phyloP scores from a whole-genome alignment of 2,329 filamentous ascomycete genomes.

The Trichoderma afroharzianum region DNA sequence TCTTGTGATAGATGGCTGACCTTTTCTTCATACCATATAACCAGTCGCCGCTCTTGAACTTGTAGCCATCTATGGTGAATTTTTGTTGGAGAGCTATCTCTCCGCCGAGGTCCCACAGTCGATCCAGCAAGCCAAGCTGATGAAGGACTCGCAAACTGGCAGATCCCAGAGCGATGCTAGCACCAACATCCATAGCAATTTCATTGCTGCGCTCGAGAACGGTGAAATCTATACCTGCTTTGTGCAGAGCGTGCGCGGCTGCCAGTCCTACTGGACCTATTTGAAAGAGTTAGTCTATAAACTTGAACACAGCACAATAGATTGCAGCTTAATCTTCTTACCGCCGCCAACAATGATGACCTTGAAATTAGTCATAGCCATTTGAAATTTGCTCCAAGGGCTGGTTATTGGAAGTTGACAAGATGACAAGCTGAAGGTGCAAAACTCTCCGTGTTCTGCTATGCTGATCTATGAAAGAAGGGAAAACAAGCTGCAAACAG shows the following conservation, averaged over 20 bases:
- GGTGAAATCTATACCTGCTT: slow-evolving; percentile 36
- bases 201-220: slow-evolving; percentile 34
- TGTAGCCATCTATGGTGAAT: slow-evolving; percentile 27
- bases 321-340: neutral
- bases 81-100: slow-evolving; percentile 22
- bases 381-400: neutral
- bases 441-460: no score
- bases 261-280: slow-evolving; percentile 27
- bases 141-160: slow-evolving; percentile 29
- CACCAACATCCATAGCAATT: slow-evolving; percentile 28
- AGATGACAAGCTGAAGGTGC: no score
- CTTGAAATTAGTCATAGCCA: neutral
- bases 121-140: slow-evolving; percentile 31
- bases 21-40: slow-evolving; percentile 26
- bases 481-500: no score
- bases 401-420: neutral
- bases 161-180: slow-evolving; percentile 32
- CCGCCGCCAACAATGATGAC: neutral
- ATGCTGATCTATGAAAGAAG: no score
- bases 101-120: slow-evolving; percentile 24
- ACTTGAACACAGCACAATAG: neutral
- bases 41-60: slow-evolving; percentile 24
- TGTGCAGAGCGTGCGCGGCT: slow-evolving; percentile 26
- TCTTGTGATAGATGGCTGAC: slow-evolving; percentile 19
- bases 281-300: neutral